Evolutionary conservation across 2,329 filamentous ascomycete genomes (phyloP), one percentile per base, ranked within the genome.

Genomic region (Ophiostoma sp.): DNA sequence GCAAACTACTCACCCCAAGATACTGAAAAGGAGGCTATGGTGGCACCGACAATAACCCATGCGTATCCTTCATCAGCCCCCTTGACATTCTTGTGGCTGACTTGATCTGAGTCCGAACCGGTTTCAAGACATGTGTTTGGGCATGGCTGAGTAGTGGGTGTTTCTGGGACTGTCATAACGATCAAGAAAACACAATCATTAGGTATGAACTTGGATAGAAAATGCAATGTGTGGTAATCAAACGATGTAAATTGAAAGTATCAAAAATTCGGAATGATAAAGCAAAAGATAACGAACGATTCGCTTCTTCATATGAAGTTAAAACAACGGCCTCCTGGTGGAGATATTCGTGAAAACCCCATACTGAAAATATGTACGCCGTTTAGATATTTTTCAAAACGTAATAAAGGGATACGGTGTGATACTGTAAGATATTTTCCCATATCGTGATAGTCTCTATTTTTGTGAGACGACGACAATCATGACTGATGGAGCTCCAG

Each of bases 41-140:
- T 25, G 28, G 63, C 63, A 0, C 50, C 71, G 1, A 39, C 71
- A 57, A 52, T 28, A 12, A 72, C 71, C 71, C 63, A 72, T 7
- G 48, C 71, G 7, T 72, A 72, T 15, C 63, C 71, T 6, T 39
- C 39, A 19, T 72, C 71, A 1, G 50, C 31, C 0, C 28, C 70
- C 9, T 36, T 36, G 55, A n/a, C 42, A 8, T 9, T n/a, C 22
- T 71, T 71, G 39, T 52, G 22, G 55, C 22, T 39, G 57, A 12
- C 31, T 7, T 64, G 39, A 19, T 52, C 57, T 11, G 69, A 64
- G 19, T 64, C 57, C 25, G 69, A 52, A 3, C 57, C 39, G 2
- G 48, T 31, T 3, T 52, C 19, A 50, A 6, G 25, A 12, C n/a
- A n/a, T n/a, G 19, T 17, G n/a, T 7, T 22, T 12, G 42, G 69